Base-by-base conservation (phyloP, 805 yeast species). In the Candida fluviatilis region DNA sequence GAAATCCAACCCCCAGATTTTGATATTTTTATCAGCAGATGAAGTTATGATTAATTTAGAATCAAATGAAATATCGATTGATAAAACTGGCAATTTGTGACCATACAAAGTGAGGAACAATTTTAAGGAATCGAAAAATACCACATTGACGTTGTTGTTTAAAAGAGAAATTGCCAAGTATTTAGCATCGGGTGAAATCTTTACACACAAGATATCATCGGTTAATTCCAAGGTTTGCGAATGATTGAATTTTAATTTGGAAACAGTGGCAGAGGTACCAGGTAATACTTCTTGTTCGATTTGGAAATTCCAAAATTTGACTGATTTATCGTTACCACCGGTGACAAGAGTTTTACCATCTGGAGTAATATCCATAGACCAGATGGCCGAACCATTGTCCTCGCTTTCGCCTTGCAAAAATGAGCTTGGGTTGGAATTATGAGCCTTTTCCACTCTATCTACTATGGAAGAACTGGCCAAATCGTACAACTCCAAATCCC, bases 1-100 rank as follows among this genome's bases (percentile, higher is more conserved):
- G 62, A 93, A 93, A 60, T 93, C 99, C 41, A 93, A 68, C 36
- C 99, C 99, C 99, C 99, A 93, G 41, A 93, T 84, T 64, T 95
- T 89, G 56, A 93, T 86, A 61, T 93, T 93, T 62, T 93, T 93
- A 64, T 93, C 99, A 0, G 99, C 99, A 1, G 97, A 88, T 3
- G 96, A 86, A 0, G 98, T 87, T 38, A 91, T 80, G 44, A 93
- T 75, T 49, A 93, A 59, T 60, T 93, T 91, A 27, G 91, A 81
- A 60, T 93, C 99, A 49, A 61, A 71, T 1, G 98, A 86, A 31
- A 93, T 89, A 57, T 93, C 99, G 48, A 93, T 77, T 2, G 96
- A 83, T 38, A 93, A 69, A 2, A 93, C 99, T 0, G 99, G 99
- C 44, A 93, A 73, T 57, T 91, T 93, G 62, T 93, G 99, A 28